Evolutionary conservation across 2,329 filamentous ascomycete genomes (phyloP), one percentile per base, ranked within the genome.

Genomic region (Aspergillus pseudoglaucus): DNA sequence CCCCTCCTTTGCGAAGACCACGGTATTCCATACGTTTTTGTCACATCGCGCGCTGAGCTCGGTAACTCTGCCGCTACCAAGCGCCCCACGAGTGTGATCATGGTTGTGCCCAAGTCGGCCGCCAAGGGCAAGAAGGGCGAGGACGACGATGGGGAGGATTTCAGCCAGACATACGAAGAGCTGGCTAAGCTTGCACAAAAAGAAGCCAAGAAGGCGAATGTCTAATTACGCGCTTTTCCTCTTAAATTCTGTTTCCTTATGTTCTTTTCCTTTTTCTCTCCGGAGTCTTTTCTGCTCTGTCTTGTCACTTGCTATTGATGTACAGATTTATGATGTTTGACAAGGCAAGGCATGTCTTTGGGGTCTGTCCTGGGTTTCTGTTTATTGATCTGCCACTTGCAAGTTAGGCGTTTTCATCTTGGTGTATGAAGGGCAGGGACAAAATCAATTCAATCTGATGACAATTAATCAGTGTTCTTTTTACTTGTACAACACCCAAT

Each of bases 1-100:
- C 93, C 93, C 62, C 88, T 98, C 49, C 85, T 97, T 49, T 97
- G 93, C 80, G 93, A 98, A 76, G 91, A 97, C 75, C 90, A 96
- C 79, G 88, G 88, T 72, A 88, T 96, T 51, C 93, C 93, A 30
- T 98, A 97, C 75, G 83, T 98, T 71, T 98, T 94, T 71, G 88
- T 98, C 61, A 83, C 85, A 52, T 94, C 87, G 63, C 85, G 93
- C 60, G 91, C 90, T 52, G 91, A 97, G 75, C 83, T 98, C 49
- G 93, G 93, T 64, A 88, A 88, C 59, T 91, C 93, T 3, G 90
- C 90, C 52, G 87, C 85, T 70, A 98, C 93, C 44, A 98, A 97
- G 84, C 80, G 93, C 55, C 93, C 93, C 44, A 98, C 93, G 32
- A 94, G 87, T 68, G 93, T 98, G 47, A 89, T 96, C 60, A 95